Percentiles rank a stretch among this genome's conserved stretches.
Evolutionary conservation across 2,329 filamentous ascomycete species (phyloP).

Genomic region (Tolypocladium guangdongense): DNA sequence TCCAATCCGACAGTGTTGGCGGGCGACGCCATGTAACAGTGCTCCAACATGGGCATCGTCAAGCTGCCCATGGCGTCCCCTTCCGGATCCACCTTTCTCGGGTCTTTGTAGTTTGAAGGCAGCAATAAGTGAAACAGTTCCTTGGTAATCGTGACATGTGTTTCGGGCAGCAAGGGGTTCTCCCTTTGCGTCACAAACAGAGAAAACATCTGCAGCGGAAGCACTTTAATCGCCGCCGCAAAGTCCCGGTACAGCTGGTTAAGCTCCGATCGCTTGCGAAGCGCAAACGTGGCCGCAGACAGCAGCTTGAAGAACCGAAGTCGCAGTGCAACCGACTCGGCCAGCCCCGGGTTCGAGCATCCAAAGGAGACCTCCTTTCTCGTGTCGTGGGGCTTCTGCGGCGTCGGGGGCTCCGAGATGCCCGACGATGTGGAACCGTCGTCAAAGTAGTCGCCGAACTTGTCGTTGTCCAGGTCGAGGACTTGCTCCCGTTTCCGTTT

Average conservation of each 20-base stretch:
- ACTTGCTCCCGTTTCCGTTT: constrained; percentile 37
- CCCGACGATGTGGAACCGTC: constrained; percentile 41
- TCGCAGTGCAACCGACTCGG: constrained; percentile 49
- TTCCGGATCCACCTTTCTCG: constrained; percentile 25
- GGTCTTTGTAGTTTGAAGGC: constrained; percentile 27
- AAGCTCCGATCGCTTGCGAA: constrained; percentile 30
- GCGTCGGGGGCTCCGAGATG: constrained; percentile 33
- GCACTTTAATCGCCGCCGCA: constrained; percentile 43
- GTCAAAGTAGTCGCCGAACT: constrained; percentile 51
- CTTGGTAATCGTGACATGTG: constrained; percentile 34
- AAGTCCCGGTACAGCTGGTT: constrained; percentile 49
- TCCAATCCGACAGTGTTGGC: constrained; percentile 48
- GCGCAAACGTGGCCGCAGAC: constrained; percentile 34
- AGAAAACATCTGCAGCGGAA: constrained; percentile 47
- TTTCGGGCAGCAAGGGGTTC: constrained; percentile 22
- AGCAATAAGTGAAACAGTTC: constrained; percentile 35
- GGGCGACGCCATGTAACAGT: constrained; percentile 54
- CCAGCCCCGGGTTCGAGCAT: constrained; percentile 15
- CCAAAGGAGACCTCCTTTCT: constrained; percentile 11
- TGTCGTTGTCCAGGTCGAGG: constrained; percentile 47
- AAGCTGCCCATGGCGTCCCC: constrained; percentile 27
- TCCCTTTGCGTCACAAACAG: constrained; percentile 34
- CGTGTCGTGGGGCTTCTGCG: constrained; percentile 23
- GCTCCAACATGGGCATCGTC: constrained; percentile 34
- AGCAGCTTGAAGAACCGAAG: constrained; percentile 51